Conservation (phyloP, 2,329 filamentous ascomycete species). For the Sordariomycetes sp. region DNA sequence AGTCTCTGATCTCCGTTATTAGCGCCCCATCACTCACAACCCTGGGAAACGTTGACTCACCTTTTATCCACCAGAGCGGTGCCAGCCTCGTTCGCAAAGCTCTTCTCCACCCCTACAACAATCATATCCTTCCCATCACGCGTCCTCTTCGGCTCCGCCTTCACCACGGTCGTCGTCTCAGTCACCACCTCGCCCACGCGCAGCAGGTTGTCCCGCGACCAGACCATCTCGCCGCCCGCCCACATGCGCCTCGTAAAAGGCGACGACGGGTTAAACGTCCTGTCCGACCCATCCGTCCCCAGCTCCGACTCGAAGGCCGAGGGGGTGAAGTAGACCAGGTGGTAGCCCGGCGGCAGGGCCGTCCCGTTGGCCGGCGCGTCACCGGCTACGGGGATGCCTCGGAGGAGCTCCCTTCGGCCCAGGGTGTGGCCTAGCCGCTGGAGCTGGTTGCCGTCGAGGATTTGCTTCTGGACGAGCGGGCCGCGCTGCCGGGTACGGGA, state of each 20-base stretch:
- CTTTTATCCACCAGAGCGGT: constrained; percentile 39
- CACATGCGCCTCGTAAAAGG: constrained; percentile 58
- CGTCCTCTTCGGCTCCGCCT: constrained; percentile 42
- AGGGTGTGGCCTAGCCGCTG: constrained; percentile 51
- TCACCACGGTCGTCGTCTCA: constrained; percentile 45
- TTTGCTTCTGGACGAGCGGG: constrained; percentile 21
- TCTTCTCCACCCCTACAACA: constrained; percentile 53
- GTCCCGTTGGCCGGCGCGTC: constrained; percentile 29
- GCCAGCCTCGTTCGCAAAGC: constrained; percentile 24
- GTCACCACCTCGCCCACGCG: constrained; percentile 42
- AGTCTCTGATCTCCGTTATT: constrained; percentile 17
- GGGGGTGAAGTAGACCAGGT: constrained; percentile 55
- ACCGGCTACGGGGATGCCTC: constrained; percentile 24
- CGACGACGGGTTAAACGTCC: constrained; percentile 43
- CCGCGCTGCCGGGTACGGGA: background rate
- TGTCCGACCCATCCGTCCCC: constrained; percentile 50
- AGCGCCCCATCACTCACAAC: background rate
- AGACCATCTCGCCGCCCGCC: constrained; percentile 51
- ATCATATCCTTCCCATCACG: constrained; percentile 49
- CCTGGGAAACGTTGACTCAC: constrained; percentile 14
- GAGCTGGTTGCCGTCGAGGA: constrained; percentile 52
- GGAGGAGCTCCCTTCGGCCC: constrained; percentile 28
- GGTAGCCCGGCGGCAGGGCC: constrained; percentile 46
- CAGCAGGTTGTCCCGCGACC: constrained; percentile 24
- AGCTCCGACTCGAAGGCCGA: constrained; percentile 40